Evolutionary conservation across 2,329 filamentous ascomycete genomes (phyloP).

Genomic region (Diaporthe citri): DNA sequence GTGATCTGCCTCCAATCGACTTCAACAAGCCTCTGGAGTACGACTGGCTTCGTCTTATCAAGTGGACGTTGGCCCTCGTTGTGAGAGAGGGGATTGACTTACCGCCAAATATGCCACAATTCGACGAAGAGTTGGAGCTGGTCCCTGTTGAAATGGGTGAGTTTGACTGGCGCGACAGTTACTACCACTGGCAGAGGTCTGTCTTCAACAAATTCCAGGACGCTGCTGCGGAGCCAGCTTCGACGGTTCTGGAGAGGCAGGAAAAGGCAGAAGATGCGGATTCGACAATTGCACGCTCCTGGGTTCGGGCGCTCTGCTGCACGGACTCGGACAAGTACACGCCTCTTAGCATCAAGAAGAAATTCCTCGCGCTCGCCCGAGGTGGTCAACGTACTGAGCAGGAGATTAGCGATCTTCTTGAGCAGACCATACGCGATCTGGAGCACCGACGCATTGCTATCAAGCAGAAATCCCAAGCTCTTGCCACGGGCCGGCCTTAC

Average conservation of each 20-base stretch:
- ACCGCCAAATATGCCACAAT: conserved; percentile 57
- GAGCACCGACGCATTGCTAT: conserved; percentile 67
- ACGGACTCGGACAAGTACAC: conserved; percentile 64
- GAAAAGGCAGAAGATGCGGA: conserved; percentile 40
- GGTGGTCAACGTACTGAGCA: conserved; percentile 46
- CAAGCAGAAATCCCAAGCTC: conserved; percentile 69
- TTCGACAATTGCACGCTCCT: conserved; percentile 63
- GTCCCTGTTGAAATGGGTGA: conserved; percentile 47
- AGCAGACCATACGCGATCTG: conserved; percentile 62
- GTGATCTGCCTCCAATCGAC: conserved; percentile 71
- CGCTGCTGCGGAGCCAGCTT: conserved; percentile 61
- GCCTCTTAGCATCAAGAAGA: conserved; percentile 61
- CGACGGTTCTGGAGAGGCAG: conserved; percentile 48
- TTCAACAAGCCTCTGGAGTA: conserved; percentile 74
- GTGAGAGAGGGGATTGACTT: conserved; percentile 61
- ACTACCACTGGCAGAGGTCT: conserved; percentile 65
- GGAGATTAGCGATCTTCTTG: conserved; percentile 59
- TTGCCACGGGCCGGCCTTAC: conserved; percentile 72
- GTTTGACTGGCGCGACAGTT: conserved; percentile 68
- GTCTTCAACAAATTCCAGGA: conserved; percentile 70
- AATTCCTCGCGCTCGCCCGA: conserved; percentile 63
- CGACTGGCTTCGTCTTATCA: conserved; percentile 75
- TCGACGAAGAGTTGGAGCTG: conserved; percentile 56
- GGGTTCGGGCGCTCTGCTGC: conserved; percentile 70
- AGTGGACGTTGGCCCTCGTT: conserved; percentile 73